Conservation (phyloP, 371 early-diverging fungal species). For the Sporodiniella umbellata region DNA sequence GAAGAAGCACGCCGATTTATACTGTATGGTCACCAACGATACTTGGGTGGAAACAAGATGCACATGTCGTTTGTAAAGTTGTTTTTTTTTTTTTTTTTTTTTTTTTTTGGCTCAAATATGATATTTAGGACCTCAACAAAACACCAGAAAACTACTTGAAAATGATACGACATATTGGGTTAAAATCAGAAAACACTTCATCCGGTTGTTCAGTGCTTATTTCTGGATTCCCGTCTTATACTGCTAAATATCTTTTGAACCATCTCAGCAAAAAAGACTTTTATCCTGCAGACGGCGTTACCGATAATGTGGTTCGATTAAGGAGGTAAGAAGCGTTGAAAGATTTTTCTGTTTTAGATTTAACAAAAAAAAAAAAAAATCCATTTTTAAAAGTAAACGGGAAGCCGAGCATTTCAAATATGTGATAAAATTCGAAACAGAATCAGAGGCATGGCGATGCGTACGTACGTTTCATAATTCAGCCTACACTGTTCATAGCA, state of each 20-base stretch:
- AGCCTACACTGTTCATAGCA: constrained; percentile 15
- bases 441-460: constrained; percentile 50
- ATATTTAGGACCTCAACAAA: background rate
- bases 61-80: constrained; percentile 31
- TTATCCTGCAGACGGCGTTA: constrained; percentile 35
- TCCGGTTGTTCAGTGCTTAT: constrained; percentile 39
- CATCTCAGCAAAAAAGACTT: constrained; percentile 34
- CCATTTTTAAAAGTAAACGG: constrained; percentile 16
- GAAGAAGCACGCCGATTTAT: constrained; percentile 34
- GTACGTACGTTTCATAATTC: constrained; percentile 46
- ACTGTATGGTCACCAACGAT: constrained; percentile 34
- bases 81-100: constrained; percentile 3
- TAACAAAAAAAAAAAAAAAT: background rate
- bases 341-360: too few species aligned
- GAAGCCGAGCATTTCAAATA: constrained; percentile 35
- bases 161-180: constrained; percentile 21
- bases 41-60: constrained; percentile 35
- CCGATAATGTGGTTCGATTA: constrained; percentile 28
- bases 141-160: constrained; percentile 9
- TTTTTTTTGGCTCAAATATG: background rate
- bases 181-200: constrained; percentile 17
- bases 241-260: constrained; percentile 31
- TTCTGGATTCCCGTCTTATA: constrained; percentile 27
- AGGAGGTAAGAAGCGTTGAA: constrained; percentile 45
- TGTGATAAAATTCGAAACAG: constrained; percentile 43